phyloP scores from a whole-genome alignment of 1,284 basidiomycete genomes.

The Termitomyces sp. region DNA sequence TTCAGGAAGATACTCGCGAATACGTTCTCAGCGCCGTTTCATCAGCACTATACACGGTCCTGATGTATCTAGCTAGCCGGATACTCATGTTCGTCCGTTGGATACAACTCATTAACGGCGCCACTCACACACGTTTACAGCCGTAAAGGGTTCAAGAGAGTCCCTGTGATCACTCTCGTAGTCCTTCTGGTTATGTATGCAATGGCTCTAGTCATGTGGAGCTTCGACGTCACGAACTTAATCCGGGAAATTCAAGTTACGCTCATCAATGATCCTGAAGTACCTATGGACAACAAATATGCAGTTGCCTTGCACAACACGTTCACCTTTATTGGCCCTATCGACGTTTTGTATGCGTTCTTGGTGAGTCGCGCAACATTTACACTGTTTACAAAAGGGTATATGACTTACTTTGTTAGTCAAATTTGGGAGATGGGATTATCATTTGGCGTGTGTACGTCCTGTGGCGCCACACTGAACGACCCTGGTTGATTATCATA shows the following conservation, averaged over 20 bases:
- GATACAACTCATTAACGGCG: not conserved
- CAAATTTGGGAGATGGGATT: conserved; percentile 5
- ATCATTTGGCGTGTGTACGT: conserved; percentile 8
- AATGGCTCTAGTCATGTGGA: conserved; percentile 11
- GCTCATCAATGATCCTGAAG: conserved; percentile 1
- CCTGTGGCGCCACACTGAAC: not conserved
- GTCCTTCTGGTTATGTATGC: conserved; percentile 9
- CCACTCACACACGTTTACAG: not conserved
- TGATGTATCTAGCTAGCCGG: conserved; percentile 3
- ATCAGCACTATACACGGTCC: conserved; percentile 7
- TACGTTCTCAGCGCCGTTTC: not conserved
- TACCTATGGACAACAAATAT: conserved; percentile 5
- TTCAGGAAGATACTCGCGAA: not conserved
- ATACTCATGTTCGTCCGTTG: conserved; percentile 6
- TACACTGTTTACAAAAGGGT: not conserved
- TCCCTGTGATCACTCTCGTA: conserved; percentile 6
- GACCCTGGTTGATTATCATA: not conserved
- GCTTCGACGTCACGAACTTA: conserved; percentile 9
- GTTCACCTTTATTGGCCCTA: conserved; percentile 1
- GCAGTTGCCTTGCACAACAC: not conserved
- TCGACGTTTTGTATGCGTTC: conserved; percentile 9
- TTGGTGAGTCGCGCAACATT: conserved; percentile 5
- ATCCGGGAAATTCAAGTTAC: conserved; percentile 5
- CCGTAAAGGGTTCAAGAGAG: conserved; percentile 7
- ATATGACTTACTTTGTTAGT: not conserved